Evolutionary conservation across 176 grass and related monocot genomes (phyloP).

Genomic region (Neostapfia colusana): DNA sequence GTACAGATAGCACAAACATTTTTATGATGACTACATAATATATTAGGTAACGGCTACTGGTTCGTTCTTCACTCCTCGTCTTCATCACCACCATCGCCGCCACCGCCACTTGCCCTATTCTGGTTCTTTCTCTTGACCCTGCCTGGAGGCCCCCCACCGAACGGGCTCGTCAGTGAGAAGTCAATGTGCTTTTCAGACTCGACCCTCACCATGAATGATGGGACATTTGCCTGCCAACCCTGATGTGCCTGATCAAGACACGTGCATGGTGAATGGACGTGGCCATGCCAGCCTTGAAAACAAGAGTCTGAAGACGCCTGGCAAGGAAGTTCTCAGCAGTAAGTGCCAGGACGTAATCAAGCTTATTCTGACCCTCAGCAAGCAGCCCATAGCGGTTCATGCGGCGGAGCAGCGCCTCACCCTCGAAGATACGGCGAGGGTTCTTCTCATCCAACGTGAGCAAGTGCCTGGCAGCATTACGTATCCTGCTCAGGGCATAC

Average conservation of each 20-base stretch:
- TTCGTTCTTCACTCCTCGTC: slow-evolving; percentile 36
- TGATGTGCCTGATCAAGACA: slow-evolving; percentile 74
- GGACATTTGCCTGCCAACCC: too few relatives aligned
- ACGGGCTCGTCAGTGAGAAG: too few relatives aligned
- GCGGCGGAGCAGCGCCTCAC: slow-evolving; percentile 63
- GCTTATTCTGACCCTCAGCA: slow-evolving; percentile 70
- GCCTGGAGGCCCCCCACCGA: too few relatives aligned
- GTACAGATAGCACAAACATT: slow-evolving; percentile 33
- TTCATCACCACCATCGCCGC: too few relatives aligned
- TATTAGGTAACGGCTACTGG: slow-evolving; percentile 31
- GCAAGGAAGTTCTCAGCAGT: slow-evolving; percentile 75
- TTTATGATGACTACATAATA: slow-evolving; percentile 33
- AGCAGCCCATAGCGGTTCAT: slow-evolving; percentile 77
- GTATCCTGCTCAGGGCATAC: slow-evolving; percentile 67
- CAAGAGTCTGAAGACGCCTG: slow-evolving; percentile 66
- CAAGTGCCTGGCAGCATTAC: slow-evolving; percentile 72
- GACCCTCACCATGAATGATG: too few relatives aligned
- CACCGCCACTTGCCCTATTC: too few relatives aligned
- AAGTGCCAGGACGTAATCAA: slow-evolving; percentile 72
- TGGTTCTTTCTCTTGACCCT: too few relatives aligned
- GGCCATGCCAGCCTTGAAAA: slow-evolving; percentile 81
- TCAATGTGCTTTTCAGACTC: too few relatives aligned
- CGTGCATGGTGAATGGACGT: slow-evolving; percentile 77
- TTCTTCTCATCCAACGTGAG: too few relatives aligned
- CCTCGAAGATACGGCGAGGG: slow-evolving; percentile 83